A percentile compares a stretch with the other conserved stretches of the same genome.
phyloP scores from a whole-genome alignment of 2,329 filamentous ascomycete species.

The Fusarium fujikuroi region DNA sequence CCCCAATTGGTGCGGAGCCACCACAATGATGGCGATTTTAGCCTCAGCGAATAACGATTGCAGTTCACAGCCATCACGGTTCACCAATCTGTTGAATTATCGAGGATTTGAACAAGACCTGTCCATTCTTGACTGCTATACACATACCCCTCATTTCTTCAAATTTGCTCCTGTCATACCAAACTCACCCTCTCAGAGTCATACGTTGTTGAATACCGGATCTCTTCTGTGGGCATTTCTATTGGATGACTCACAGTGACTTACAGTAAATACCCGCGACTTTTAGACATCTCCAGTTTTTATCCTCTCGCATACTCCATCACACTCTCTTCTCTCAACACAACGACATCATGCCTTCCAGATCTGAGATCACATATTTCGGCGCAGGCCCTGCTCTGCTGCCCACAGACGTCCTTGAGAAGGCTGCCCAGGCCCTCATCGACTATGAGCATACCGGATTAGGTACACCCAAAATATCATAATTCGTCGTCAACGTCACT shows the following conservation, averaged over 20 bases:
- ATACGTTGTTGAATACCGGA: conserved; percentile 28
- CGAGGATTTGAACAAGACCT: background rate
- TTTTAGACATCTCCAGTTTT: conserved; percentile 26
- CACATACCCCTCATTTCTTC: conserved; percentile 3
- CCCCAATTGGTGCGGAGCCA: conserved; percentile 24
- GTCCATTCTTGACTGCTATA: background rate
- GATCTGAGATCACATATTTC: conserved; percentile 84
- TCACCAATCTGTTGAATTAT: conserved; percentile 3
- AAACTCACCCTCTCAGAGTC: conserved; percentile 12
- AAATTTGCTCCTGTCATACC: background rate
- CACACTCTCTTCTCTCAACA: conserved; percentile 12
- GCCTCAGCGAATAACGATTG: conserved; percentile 31
- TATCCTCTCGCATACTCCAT: conserved; percentile 14
- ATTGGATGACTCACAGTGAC: conserved; percentile 40
- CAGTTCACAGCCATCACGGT: conserved; percentile 19
- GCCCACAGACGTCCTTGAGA: conserved; percentile 82
- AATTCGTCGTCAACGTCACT: background rate
- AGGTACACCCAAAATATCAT: conserved; percentile 56
- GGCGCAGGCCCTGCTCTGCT: conserved; percentile 90
- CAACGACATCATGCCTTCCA: conserved; percentile 68
- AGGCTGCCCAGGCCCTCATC: conserved; percentile 79
- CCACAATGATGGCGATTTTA: conserved; percentile 13
- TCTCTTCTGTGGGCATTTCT: conserved; percentile 31
- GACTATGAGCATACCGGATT: conserved; percentile 86
- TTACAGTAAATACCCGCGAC: conserved; percentile 9